Conservation (phyloP, 192 early-diverging fungal species). For the Podila horticola region DNA sequence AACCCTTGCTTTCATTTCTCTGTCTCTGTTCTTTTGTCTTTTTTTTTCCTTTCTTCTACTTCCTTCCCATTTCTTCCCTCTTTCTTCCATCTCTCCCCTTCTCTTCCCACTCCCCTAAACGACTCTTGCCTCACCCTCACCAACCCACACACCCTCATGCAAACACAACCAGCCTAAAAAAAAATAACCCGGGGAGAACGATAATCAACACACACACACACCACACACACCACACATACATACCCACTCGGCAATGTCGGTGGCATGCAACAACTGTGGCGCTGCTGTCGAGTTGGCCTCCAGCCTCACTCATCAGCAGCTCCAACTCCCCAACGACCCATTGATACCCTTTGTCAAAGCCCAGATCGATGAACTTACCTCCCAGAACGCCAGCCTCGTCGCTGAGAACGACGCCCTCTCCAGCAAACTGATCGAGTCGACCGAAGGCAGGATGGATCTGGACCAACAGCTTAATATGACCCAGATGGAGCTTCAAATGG, state of each 20-base stretch:
- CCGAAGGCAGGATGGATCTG: slow-evolving; percentile 45
- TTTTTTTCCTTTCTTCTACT: background rate
- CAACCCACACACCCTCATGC: background rate
- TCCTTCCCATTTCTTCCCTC: background rate
- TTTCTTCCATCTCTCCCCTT: background rate
- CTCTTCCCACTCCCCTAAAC: background rate
- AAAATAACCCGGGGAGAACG: background rate
- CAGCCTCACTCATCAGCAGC: slow-evolving; percentile 20
- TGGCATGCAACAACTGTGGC: slow-evolving; percentile 48
- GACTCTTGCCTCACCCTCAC: too few species aligned
- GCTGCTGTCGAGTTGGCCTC: slow-evolving; percentile 32
- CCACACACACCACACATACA: background rate
- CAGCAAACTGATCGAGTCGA: slow-evolving; percentile 49
- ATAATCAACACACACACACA: slow-evolving; percentile 1
- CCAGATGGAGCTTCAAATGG: slow-evolving; percentile 48
- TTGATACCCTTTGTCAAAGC: slow-evolving; percentile 48
- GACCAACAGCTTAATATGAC: slow-evolving; percentile 45
- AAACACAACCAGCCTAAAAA: background rate
- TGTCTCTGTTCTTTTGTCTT: background rate
- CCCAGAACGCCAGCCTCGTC: slow-evolving; percentile 41
- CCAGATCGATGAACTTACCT: slow-evolving; percentile 44
- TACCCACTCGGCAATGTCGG: slow-evolving; percentile 23
- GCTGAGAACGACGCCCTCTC: slow-evolving; percentile 50
- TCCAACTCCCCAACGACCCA: slow-evolving; percentile 23
- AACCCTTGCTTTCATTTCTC: background rate